Evolutionary conservation across 148 eudicot genomes (phyloP).

Genomic region (Mesembryanthemum crystallinum): DNA sequence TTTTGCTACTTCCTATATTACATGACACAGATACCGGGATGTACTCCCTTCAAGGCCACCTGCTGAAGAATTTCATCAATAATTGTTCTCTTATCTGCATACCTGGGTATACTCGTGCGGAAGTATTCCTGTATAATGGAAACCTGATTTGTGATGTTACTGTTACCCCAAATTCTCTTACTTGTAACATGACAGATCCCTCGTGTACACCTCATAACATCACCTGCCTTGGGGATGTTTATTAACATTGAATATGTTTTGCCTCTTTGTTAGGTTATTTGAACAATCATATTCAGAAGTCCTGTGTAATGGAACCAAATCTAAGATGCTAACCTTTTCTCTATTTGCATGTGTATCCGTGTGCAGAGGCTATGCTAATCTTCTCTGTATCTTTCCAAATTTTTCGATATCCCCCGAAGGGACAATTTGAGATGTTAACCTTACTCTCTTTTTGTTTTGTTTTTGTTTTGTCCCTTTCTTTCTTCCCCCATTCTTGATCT

Average conservation of each 20-base stretch:
- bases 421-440: not conserved
- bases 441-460: not conserved
- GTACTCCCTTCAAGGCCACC: too few relatives aligned
- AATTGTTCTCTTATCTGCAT: too few relatives aligned
- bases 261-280: not conserved
- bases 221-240: not conserved
- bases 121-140: too few relatives aligned
- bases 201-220: too few relatives aligned
- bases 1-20: not conserved
- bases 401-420: too few relatives aligned
- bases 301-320: not conserved
- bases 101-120: too few relatives aligned
- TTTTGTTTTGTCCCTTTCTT: not conserved
- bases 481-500: conserved; percentile 12
- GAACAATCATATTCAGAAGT: not conserved
- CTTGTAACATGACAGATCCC: too few relatives aligned
- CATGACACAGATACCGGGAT: not conserved
- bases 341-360: not conserved
- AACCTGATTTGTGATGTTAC: too few relatives aligned
- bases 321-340: not conserved
- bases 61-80: too few relatives aligned
- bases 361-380: too few relatives aligned
- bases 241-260: not conserved
- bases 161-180: too few relatives aligned
- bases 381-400: too few relatives aligned